Evolutionary conservation across 257 asterid species (phyloP), one percentile per base, ranked within the genome.

Genomic region (Fraxinus excelsior): DNA sequence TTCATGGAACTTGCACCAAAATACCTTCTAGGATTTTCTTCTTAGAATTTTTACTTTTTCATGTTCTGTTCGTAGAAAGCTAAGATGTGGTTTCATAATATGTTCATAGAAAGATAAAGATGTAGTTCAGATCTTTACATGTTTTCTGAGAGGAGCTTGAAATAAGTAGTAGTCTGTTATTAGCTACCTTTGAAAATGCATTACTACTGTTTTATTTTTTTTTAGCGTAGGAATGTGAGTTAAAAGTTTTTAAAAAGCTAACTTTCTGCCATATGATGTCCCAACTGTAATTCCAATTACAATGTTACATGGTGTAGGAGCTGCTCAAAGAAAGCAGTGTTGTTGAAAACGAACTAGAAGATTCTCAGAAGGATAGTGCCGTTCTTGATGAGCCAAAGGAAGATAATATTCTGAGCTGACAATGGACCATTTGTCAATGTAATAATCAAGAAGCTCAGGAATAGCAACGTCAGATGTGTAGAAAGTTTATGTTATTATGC

Each of bases 241-340:
- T 21, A 3, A 35, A 11, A 32, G 32, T 29, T 3, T 78, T 16
- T 37, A n/a, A 25, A 34, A 42, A 16, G 21, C 26, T 72, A 0
- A 10, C 46, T 19, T 3, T 32, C 67, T 31, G 42, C 44, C 29
- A 14, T n/a, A n/a, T 19, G 23, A 11, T 7, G 9, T 34, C 4
- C 4, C 29, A 1, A 12, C 40, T 62, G 31, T 34, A 37, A 51
- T 35, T 74, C 38, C 53, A 26, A 66, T 7, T 56, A 46, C 25
- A 56, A 18, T 23, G 67, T 69, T 65, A 21, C 74, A 11, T 80
- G 74, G 79, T 62, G 31, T 76, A 84, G 92, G 89, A 69, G 70
- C 76, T 71, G 58, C 35, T 29, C 9, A 28, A 65, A 64, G 87
- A 75, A 7, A 69, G 66, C 32, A 21, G 3, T 42, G 31, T 18